Base-by-base conservation (phyloP, 768 basidiomycete species). In the Psilocybe cubensis region DNA sequence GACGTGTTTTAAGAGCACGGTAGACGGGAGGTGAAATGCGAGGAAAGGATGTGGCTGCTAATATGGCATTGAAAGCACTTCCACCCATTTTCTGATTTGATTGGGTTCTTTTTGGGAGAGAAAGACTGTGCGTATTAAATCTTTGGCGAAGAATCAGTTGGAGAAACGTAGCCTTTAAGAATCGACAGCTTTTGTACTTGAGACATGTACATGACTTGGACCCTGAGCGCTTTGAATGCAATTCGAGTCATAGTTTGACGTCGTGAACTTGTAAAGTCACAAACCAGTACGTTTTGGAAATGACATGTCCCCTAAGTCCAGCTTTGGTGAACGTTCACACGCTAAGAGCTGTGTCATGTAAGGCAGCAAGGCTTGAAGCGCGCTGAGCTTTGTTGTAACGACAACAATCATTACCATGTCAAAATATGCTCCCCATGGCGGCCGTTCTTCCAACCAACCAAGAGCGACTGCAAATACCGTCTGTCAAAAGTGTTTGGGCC, bases 401-500 rank as follows among this genome's bases (percentile, higher is more conserved):
- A 44, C 31, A 38, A 28, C 28, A 20, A 21, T 18, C 43, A 42
- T 42, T 48, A 59, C 20, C 40, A 92, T 93, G 91, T 91, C 89
- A 58, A 92, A 88, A 72, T 93, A 81, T 70, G 89, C 90, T 14
- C 91, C 91, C 1, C 91, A 92, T 67, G 76, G 78, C 54, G 58
- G 65, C 35, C 81, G 74, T 57, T 82, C 86, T 3, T 73, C 76
- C 35, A 89, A 83, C 70, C 82, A 80, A 47, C 87, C 91, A 12
- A 79, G 83, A 6, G 84, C 91, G 24, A 83, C 80, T 1, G 72
- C 83, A 1, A 81, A 82, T 0, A 94, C 92, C 0, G 67, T 89
- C 31, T 94, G 92, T 70, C 92, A 94, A 70, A 94, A 91, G 73
- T 94, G 92, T 63, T 79, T 94, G 18, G 75, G 79, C 28, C 79